Evolutionary conservation across 2,329 filamentous ascomycete genomes (phyloP), one percentile per base, ranked within the genome.

Genomic region (Chaetomiaceae sp.): DNA sequence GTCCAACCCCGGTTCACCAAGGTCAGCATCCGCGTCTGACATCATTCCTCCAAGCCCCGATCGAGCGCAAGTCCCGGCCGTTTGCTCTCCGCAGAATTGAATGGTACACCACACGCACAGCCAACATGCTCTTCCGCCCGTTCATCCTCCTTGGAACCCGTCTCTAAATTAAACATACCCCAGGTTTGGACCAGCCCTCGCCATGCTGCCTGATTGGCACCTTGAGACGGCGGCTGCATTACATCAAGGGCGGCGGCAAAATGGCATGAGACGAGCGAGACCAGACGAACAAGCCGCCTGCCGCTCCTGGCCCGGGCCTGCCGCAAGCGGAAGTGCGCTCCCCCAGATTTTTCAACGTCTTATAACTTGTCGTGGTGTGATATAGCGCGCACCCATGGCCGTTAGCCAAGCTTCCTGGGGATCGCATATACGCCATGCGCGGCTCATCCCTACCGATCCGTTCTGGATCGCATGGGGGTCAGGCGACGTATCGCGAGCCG

Each of bases 171-270:
- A 33, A 33, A 33, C 30, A n/a, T n/a, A 24, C 9, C 22, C 22
- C 5, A 24, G 22, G 22, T 6, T 5, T 24, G 22, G 9, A 24
- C n/a, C 22, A 24, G 22, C 5, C 32, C 22, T 38, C 39, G 42
- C 20, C 12, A 27, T 18, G 10, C 14, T 26, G 32, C 41, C 26
- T 48, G 24, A 41, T 37, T 34, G 36, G 37, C 19, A 34, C 5
- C 27, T 22, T 24, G n/a, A 40, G 43, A 40, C 19, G 42, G n/a
- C 45, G 36, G 27, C 24, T 26, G 46, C 49, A 51, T 47, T 36
- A 49, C 27, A 12, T 20, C 24, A 40, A 22, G 14, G 14, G 34
- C 26, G 36, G 32, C 50, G 50, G 50, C 43, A 52, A 47, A 52
- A 49, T 44, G 32, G 20, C 33, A 45, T 49, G 47, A 47, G 45